Evolutionary conservation across 441 rosid genomes (phyloP), one percentile per base, ranked within the genome.

Genomic region (Adansonia grandidieri): DNA sequence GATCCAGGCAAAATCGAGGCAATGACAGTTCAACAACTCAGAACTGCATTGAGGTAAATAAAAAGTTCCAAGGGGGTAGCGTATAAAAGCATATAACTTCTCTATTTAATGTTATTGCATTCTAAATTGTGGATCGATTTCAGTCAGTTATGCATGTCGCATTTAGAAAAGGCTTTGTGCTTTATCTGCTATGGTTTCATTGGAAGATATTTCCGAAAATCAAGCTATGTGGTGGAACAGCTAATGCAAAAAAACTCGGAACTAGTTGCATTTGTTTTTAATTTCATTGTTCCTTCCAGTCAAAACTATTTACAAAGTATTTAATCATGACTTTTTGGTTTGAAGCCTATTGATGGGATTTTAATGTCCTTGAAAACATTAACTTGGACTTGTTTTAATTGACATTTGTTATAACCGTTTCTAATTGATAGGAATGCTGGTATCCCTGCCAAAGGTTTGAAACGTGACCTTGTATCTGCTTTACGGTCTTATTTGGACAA

Each of bases 11-110:
- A 82, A 47, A 84, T 92, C 56, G 92, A 90, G 78, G 67, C 76
- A 0, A 89, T 95, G 98, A 93, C 98, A 0, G 90, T 89, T 88
- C 93, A 87, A 83, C 81, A 93, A 77, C 94, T 95, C 71, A 87
- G 87, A 84, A 66, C 88, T 54, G 71, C 79, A 44, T 81, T 93
- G 84, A 92, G 98, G 98, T 88, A 82, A 84, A 81, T 37, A 68
- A 71, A 20, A 22, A 63, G 71, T 70, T 77, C 64, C 74, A 74
- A 71, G 70, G 17, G 54, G 61, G 5, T 72, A 32, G 40, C 64
- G 17, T 54, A 17, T 24, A 50, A 44, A 19, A 68, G n/a, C n/a
- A 9, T 69, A 20, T 22, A 20, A 69, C n/a, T 22, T n/a, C 13
- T 32, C 10, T 19, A 9, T 72, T 80, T 65, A 13, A 20, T 69